Evolutionary conservation across 2,329 filamentous ascomycete species (phyloP).

Genomic region (Penicillium sp.): DNA sequence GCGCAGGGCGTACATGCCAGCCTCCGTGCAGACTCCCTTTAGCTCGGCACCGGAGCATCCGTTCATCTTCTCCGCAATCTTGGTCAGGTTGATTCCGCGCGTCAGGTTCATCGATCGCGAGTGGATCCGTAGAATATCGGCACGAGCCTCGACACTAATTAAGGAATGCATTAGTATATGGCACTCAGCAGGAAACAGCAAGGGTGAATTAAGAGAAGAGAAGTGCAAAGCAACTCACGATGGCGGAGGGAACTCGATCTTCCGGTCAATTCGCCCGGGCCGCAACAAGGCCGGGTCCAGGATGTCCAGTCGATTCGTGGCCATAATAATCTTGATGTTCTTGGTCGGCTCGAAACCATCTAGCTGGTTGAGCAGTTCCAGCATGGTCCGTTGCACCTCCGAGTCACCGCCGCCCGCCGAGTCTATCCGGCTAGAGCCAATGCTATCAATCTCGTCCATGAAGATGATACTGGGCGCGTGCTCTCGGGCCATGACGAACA

Average conservation of each 20-base stretch:
- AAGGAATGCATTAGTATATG: conserved; percentile 19
- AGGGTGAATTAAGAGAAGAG: not conserved
- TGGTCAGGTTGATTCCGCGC: conserved; percentile 92
- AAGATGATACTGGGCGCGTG: conserved; percentile 99
- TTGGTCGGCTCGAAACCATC: conserved; percentile 99
- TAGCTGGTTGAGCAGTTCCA: conserved; percentile 96
- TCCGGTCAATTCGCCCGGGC: conserved; percentile 96
- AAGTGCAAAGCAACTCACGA: conserved; percentile 52
- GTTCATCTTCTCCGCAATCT: conserved; percentile 99
- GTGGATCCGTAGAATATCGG: conserved; percentile 97
- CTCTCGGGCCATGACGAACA: conserved; percentile 98
- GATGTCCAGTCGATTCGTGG: conserved; percentile 96
- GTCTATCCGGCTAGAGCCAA: conserved; percentile 95
- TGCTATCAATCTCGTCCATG: conserved; percentile 99
- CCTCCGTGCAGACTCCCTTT: conserved; percentile 98
- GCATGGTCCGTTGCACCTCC: conserved; percentile 97
- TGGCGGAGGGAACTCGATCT: conserved; percentile 98
- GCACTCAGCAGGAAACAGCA: not conserved
- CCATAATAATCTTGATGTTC: conserved; percentile 99
- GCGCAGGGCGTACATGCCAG: conserved; percentile 95
- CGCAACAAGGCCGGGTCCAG: conserved; percentile 91
- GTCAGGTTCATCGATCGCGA: conserved; percentile 98
- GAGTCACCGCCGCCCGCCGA: conserved; percentile 94
- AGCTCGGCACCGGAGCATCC: conserved; percentile 96
- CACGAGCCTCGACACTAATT: conserved; percentile 77